phyloP scores from a whole-genome alignment of 1,284 basidiomycete genomes.

The Ustilago xerochloae region DNA sequence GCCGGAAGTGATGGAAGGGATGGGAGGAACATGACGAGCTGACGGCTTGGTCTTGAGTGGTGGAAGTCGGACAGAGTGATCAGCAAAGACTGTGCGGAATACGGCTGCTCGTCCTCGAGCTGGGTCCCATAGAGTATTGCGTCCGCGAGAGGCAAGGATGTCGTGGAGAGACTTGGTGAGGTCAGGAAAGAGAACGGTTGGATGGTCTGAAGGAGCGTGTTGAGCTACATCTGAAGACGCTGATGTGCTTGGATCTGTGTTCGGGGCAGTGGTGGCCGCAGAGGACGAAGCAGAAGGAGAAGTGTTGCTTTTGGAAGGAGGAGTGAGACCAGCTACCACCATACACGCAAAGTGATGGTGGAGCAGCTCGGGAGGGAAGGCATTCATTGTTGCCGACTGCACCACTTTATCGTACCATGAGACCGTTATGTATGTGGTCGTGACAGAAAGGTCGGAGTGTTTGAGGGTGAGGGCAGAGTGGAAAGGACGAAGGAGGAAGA shows the following conservation, averaged over 20 bases:
- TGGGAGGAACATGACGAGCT: slow-evolving; percentile 67
- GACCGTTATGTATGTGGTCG: not conserved
- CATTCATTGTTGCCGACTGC: slow-evolving; percentile 51
- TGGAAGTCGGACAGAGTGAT: slow-evolving; percentile 78
- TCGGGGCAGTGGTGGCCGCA: not conserved
- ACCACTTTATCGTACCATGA: not conserved
- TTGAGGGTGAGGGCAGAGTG: not conserved
- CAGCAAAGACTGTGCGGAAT: slow-evolving; percentile 59
- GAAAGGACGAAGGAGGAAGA: not conserved
- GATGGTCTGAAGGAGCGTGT: slow-evolving; percentile 18
- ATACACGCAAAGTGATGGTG: slow-evolving; percentile 63
- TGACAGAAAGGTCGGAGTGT: not conserved
- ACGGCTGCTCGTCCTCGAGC: slow-evolving; percentile 45
- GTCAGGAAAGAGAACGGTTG: slow-evolving; percentile 35
- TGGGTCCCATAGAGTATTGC: slow-evolving; percentile 53
- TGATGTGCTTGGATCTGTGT: not conserved
- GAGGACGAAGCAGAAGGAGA: slow-evolving; percentile 10
- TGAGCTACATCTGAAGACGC: no score
- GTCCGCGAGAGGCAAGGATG: slow-evolving; percentile 46
- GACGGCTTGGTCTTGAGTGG: slow-evolving; percentile 78
- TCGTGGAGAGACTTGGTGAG: slow-evolving; percentile 47
- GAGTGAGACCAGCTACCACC: slow-evolving; percentile 57
- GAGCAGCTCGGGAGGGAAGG: slow-evolving; percentile 60
- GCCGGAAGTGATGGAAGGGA: slow-evolving; percentile 61
- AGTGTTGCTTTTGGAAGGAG: slow-evolving; percentile 15